Evolutionary conservation across 108 stramenopile species (phyloP).

Genomic region (Fistulifera solaris): DNA sequence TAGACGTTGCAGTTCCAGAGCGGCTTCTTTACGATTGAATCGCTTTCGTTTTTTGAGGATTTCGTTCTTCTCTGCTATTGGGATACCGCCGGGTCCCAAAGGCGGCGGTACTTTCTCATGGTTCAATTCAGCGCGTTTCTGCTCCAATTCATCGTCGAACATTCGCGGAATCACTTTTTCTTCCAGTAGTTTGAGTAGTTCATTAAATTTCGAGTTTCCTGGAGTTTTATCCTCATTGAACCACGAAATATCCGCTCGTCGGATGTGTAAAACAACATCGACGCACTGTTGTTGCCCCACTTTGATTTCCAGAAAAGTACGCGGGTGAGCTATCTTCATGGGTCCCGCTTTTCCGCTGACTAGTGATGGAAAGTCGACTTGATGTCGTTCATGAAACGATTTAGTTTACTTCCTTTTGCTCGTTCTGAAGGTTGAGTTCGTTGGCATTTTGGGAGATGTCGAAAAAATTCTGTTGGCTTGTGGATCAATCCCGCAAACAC

Average conservation of each 20-base stretch:
- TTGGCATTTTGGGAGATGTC: too few species aligned
- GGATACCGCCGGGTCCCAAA: not conserved
- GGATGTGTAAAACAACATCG: constrained; percentile 21
- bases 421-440: too few species aligned
- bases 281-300: constrained; percentile 22
- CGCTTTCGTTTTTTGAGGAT: not conserved
- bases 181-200: constrained; percentile 26
- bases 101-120: not conserved
- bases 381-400: too few species aligned
- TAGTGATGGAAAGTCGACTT: too few species aligned
- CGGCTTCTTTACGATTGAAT: not conserved
- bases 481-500: too few species aligned
- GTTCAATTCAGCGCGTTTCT: constrained; percentile 11
- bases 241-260: constrained; percentile 27
- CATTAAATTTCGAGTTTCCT: constrained; percentile 13
- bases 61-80: constrained; percentile 3
- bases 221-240: constrained; percentile 15
- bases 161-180: constrained; percentile 25
- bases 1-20: constrained; percentile 12
- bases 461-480: too few species aligned
- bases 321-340: constrained; percentile 1
- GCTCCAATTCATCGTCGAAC: constrained; percentile 17
- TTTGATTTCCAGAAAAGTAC: constrained; percentile 15
- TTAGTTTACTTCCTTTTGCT: too few species aligned
- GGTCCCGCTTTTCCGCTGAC: too few species aligned